Evolutionary conservation across 2,329 filamentous ascomycete genomes (phyloP), one percentile per base, ranked within the genome.

Genomic region (Aspergillus caelatus): DNA sequence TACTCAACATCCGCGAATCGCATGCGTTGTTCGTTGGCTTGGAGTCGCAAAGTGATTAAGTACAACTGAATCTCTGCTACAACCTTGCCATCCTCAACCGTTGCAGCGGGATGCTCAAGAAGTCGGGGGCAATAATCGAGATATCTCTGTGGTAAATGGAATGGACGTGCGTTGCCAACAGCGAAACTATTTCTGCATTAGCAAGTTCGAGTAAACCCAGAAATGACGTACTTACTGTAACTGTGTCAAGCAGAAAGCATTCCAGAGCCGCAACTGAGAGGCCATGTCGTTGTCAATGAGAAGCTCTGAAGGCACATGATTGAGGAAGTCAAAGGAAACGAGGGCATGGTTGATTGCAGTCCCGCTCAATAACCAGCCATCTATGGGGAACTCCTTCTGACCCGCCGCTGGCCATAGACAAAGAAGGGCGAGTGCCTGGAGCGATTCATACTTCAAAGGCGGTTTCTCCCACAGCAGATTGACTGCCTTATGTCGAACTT

Each of bases 281-380:
- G 75, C 66, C 60, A 71, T 70, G n/a, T 75, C 72, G 59, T 74
- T 72, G 26, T 69, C 66, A 23, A 74, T 66, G 48, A 70, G 59
- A 53, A 63, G 68, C 50, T 75, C 74, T 26, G 61, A 60, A 9
- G 67, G 65, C 23, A 61, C 50, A 45, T 64, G 60, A 36, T 68
- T 67, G 19, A 70, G 63, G 30, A 70, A 71, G 10, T 69, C 69
- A 65, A 70, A 69, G 14, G 68, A 63, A 19, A 70, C 62, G 10
- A 70, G 65, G 5, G 74, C 74, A 68, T 77, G 75, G 57, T 77
- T 75, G 57, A 77, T 74, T 36, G 74, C 74, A 65, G 75, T 74
- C 62, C 74, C 74, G 68, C 75, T 77, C 65, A 77, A 61, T 53
- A 77, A 68, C 75, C 75, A 77, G 68, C 73, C 73, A 53, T 77